phyloP scores from a whole-genome alignment of 2,329 filamentous ascomycete species.

The Fusarium tupiense region DNA sequence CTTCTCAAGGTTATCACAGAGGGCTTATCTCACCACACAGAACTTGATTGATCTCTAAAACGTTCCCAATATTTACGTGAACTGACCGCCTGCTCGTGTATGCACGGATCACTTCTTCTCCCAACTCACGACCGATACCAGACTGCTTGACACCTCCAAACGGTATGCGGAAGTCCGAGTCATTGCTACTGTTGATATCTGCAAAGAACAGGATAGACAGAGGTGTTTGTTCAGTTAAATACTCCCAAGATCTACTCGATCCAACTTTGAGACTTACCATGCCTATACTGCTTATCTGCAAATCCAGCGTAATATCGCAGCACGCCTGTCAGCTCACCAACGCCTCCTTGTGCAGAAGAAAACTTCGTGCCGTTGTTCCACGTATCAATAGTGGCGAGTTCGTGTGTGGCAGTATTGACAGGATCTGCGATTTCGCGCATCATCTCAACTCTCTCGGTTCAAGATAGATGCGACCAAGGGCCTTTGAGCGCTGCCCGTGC shows the following conservation, averaged over 20 bases:
- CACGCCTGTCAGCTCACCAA: conserved; percentile 57
- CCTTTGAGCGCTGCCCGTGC: conserved; percentile 75
- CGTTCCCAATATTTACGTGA: conserved; percentile 52
- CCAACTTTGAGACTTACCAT: conserved; percentile 42
- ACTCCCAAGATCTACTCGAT: rapidly evolving
- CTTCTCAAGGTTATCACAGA: neutral
- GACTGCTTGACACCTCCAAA: conserved; percentile 61
- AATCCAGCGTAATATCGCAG: conserved; percentile 81
- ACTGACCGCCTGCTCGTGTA: conserved; percentile 57
- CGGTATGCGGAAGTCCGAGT: conserved; percentile 55
- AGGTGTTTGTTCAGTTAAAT: conserved; percentile 66
- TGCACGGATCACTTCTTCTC: conserved; percentile 55
- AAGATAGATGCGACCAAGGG: conserved; percentile 74
- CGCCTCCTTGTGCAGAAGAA: conserved; percentile 70
- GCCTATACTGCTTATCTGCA: conserved; percentile 82
- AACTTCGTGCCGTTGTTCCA: conserved; percentile 84
- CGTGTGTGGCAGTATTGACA: conserved; percentile 67
- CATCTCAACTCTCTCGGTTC: conserved; percentile 72
- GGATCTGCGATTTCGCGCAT: conserved; percentile 77
- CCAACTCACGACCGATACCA: conserved; percentile 56
- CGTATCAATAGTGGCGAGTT: conserved; percentile 69
- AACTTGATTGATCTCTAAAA: neutral
- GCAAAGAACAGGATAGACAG: conserved; percentile 72
- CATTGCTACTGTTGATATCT: conserved; percentile 63
- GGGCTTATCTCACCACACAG: neutral